Evolutionary conservation across 768 basidiomycete species (phyloP), one percentile per base, ranked within the genome.

Genomic region (Rickenella mellea): DNA sequence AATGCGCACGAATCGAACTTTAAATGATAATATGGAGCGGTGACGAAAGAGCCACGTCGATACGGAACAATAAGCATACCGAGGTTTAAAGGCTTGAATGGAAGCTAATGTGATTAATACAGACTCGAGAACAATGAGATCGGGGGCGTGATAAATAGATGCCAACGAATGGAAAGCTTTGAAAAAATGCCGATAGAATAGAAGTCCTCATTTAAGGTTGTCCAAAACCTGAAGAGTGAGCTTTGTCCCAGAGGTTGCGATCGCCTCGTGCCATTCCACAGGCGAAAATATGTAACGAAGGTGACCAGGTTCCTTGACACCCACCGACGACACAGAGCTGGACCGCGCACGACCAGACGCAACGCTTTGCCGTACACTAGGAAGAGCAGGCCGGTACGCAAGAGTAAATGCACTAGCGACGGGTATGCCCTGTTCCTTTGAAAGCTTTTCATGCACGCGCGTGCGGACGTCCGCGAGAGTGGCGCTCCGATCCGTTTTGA

Each of bases 371-470:
- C 41, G 28, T 17, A n/a, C 22, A 42, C 39, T 35, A 8, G 7
- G 51, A 14, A 50, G 53, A 26, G 47, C 27, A 17, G 69, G 68
- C 42, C 74, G 65, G 49, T 76, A 70, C 15, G 72, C 74, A 25
- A 86, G 58, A 6, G 66, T 68, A 54, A 86, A 86, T 1, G 66
- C 59, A 6, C 68, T 61, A 0, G 68, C 67, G 19, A 85, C 70
- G 10, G 68, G 63, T 31, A 78, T 49, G 37, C 69, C 70, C 55
- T 78, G 80, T 51, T 78, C 73, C 19, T 68, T 65, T n/a, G 71
- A 67, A 53, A 87, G 79, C 51, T 84, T 85, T 42, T 79, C 73
- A 47, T 72, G 71, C 20, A 88, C 62, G 37, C 72, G 70, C 40
- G 62, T 61, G 45, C 78, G 78, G 12, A 86, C 51, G 33, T 77